Percentiles rank a stretch among this genome's conserved stretches.
phyloP scores from a whole-genome alignment of 1,284 basidiomycete genomes.

The Irpex sp. region DNA sequence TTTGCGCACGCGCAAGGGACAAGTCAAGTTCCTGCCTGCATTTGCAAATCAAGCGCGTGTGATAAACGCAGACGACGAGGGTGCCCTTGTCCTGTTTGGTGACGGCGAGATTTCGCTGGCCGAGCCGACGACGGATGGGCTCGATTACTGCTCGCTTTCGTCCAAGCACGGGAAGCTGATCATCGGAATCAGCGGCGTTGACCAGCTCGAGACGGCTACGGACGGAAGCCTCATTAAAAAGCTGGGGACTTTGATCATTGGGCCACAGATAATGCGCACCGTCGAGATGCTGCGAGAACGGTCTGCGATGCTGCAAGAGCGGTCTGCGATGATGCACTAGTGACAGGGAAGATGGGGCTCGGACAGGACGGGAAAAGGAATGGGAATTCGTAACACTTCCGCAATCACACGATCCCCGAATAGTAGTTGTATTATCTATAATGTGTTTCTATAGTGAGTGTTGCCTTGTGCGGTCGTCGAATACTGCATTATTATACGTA shows the following conservation, averaged over 20 bases:
- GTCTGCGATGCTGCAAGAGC: neutral
- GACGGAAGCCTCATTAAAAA: conserved; percentile 14
- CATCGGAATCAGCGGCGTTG: conserved; percentile 26
- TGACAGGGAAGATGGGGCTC: conserved; percentile 1
- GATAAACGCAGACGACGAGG: conserved; percentile 22
- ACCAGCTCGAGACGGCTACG: conserved; percentile 17
- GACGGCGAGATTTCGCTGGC: conserved; percentile 7
- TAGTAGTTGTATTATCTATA: conserved; percentile 1
- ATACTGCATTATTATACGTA: neutral
- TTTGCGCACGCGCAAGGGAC: conserved; percentile 18
- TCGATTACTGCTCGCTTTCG: conserved; percentile 18
- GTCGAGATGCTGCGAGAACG: conserved; percentile 10
- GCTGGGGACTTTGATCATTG: conserved; percentile 19
- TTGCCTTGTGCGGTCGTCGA: neutral
- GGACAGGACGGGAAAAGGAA: neutral
- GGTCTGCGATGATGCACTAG: neutral
- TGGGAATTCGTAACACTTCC: neutral
- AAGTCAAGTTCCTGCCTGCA: conserved; percentile 24
- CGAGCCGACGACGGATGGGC: conserved; percentile 11
- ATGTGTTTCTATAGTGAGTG: conserved; percentile 4
- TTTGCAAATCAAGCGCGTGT: conserved; percentile 24
- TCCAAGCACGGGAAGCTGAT: conserved; percentile 23
- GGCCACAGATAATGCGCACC: conserved; percentile 13
- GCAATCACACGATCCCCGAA: neutral
- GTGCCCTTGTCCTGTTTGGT: conserved; percentile 23